phyloP scores from a whole-genome alignment of 768 basidiomycete genomes.

The Panaeolus papilionaceus region DNA sequence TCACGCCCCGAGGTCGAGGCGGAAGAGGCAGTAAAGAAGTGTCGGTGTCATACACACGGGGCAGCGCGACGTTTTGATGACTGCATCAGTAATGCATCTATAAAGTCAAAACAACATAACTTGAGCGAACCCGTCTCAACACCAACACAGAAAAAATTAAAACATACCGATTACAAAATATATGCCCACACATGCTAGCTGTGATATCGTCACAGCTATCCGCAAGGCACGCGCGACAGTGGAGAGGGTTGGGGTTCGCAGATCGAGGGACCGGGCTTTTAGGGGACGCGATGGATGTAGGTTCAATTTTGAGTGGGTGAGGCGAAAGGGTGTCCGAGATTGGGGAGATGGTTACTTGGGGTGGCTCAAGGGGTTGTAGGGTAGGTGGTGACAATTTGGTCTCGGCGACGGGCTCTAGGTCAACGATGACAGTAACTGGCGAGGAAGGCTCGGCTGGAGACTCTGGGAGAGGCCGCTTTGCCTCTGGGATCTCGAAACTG shows the following conservation, averaged over 20 bases:
- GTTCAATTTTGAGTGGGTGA: constrained; percentile 27
- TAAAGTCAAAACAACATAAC: constrained; percentile 5
- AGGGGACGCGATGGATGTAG: not conserved
- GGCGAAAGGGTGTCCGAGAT: constrained; percentile 24
- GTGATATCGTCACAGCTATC: constrained; percentile 60
- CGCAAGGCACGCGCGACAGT: constrained; percentile 56
- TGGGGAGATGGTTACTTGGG: constrained; percentile 10
- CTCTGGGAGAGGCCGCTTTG: constrained; percentile 36
- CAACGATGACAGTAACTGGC: constrained; percentile 25
- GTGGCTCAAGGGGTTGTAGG: not conserved
- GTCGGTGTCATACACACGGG: constrained; percentile 59
- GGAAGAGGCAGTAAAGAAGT: constrained; percentile 61
- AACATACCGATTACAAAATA: constrained; percentile 63
- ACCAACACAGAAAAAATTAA: constrained; percentile 6
- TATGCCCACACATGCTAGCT: constrained; percentile 66
- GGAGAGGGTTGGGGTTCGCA: constrained; percentile 36
- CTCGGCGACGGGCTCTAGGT: not conserved
- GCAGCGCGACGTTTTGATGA: constrained; percentile 53
- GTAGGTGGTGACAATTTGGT: constrained; percentile 13
- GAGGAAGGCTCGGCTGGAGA: constrained; percentile 29
- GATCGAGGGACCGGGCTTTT: not conserved
- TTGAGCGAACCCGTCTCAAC: not conserved
- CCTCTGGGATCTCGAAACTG: constrained; percentile 36
- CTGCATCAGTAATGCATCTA: constrained; percentile 60
- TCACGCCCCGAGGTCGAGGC: constrained; percentile 48